These are phyloP conservation scores for Penicillium sp. DNA, from an alignment of 2,329 filamentous ascomycete genomes.

Conservation along the genomic window DNA sequence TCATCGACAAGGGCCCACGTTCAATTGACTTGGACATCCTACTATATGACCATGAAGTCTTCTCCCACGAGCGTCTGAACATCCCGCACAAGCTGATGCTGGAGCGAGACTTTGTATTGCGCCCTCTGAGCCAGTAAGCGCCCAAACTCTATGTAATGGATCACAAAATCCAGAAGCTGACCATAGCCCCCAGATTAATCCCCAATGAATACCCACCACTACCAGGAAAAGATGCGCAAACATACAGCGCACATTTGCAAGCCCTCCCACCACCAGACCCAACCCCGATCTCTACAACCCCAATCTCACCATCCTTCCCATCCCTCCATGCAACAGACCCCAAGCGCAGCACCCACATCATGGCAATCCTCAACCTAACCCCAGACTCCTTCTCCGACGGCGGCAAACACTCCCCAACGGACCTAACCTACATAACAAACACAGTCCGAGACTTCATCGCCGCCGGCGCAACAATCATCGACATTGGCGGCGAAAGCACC, in stretches of 20 bases:
- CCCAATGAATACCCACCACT: constrained; percentile 38
- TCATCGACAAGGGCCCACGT: constrained; percentile 87
- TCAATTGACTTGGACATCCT: constrained; percentile 94
- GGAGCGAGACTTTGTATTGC: constrained; percentile 89
- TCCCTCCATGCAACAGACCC: constrained; percentile 58
- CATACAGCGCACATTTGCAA: constrained; percentile 37
- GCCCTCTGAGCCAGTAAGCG: constrained; percentile 63
- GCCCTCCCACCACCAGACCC: constrained; percentile 35
- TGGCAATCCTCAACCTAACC: constrained; percentile 93
- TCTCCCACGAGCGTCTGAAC: constrained; percentile 69
- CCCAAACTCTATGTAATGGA: not conserved
- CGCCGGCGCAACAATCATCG: constrained; percentile 76
- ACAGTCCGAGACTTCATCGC: constrained; percentile 62
- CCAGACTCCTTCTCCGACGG: constrained; percentile 97
- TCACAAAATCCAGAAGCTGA: not conserved
- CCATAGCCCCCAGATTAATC: constrained; percentile 35
- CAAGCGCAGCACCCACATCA: constrained; percentile 66
- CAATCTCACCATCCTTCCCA: constrained; percentile 40
- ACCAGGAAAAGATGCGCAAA: constrained; percentile 22
- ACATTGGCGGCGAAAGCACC: constrained; percentile 91
- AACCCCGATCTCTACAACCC: constrained; percentile 39
- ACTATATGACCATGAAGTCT: constrained; percentile 65
- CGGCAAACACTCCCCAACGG: constrained; percentile 56
- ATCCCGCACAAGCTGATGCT: constrained; percentile 81
- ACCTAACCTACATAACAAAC: constrained; percentile 50